Percentiles rank a stretch among this genome's conserved stretches.
phyloP scores from a whole-genome alignment of 2,329 filamentous ascomycete genomes.

The Xylariaceae sp. region DNA sequence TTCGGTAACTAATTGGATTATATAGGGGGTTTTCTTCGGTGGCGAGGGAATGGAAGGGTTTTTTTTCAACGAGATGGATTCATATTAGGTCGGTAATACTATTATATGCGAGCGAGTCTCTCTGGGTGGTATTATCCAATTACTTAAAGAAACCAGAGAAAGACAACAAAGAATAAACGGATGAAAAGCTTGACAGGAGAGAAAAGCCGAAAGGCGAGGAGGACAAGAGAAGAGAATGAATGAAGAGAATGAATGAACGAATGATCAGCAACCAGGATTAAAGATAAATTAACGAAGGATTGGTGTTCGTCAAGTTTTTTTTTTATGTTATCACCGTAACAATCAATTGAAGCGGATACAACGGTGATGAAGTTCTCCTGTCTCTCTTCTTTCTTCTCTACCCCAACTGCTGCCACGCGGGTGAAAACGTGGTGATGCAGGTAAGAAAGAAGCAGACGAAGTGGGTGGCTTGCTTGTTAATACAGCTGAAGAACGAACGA shows the following conservation, averaged over 20 bases:
- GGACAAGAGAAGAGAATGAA: too few species aligned
- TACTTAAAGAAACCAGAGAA: background rate
- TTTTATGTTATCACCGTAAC: too few species aligned
- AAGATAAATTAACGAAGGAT: constrained; percentile 4
- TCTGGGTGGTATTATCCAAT: too few species aligned
- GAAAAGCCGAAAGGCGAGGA: constrained; percentile 1
- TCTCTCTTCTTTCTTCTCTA: background rate
- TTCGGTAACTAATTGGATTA: constrained; percentile 12
- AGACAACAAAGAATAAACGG: constrained; percentile 1
- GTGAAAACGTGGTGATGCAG: background rate
- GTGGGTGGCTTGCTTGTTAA: background rate
- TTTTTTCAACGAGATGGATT: constrained; percentile 21
- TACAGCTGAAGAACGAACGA: too few species aligned
- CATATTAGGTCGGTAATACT: constrained; percentile 24
- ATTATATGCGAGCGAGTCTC: background rate
- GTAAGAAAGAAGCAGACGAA: background rate
- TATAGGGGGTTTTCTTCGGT: constrained; percentile 12
- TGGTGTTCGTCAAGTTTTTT: background rate
- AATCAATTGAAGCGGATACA: too few species aligned
- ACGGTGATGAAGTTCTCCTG: background rate
- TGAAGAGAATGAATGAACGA: background rate
- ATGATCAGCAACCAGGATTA: constrained; percentile 22
- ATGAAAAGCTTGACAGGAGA: background rate
- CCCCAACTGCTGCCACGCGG: background rate
- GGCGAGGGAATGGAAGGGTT: constrained; percentile 13